A percentile compares a stretch with the other conserved stretches of the same genome.
These are phyloP conservation scores for Chloropicon primus DNA, from an alignment of 139 green algal genomes.

Conservation along the genomic window DNA sequence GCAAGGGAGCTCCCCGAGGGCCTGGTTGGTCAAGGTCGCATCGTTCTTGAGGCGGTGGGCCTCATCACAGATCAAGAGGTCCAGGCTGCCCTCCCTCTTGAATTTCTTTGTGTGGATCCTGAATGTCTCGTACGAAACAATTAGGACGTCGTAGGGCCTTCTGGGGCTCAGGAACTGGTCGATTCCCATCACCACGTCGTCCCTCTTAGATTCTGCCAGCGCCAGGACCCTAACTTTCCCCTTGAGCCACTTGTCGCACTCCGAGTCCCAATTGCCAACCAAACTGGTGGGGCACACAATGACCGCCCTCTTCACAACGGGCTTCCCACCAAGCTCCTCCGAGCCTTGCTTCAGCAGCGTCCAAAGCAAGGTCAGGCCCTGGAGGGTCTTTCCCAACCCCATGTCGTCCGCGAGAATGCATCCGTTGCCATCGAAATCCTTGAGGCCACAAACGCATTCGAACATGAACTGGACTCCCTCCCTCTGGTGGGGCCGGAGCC, in stretches of 20 bases:
- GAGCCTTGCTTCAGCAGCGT: constrained; percentile 61
- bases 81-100: constrained; percentile 37
- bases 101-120: constrained; percentile 68
- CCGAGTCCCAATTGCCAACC: constrained; percentile 93
- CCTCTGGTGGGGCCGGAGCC: constrained; percentile 79
- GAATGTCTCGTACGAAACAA: constrained; percentile 97
- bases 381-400: constrained; percentile 77
- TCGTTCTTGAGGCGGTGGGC: constrained; percentile 96
- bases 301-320: constrained; percentile 63
- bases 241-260: constrained; percentile 90
- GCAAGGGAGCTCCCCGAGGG: constrained; percentile 69
- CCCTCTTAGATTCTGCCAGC: constrained; percentile 68
- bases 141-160: constrained; percentile 43
- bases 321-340: constrained; percentile 17
- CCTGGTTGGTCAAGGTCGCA: constrained; percentile 78
- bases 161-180: constrained; percentile 48
- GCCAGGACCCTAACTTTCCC: constrained; percentile 59
- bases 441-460: constrained; percentile 84
- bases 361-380: constrained; percentile 87
- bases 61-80: constrained; percentile 98
- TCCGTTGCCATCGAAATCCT: constrained; percentile 34
- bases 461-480: constrained; percentile 99
- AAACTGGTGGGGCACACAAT: constrained; percentile 96
- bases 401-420: constrained; percentile 97
- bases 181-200: constrained; percentile 75